A percentile compares a stretch with the other conserved stretches of the same genome.
These are phyloP conservation scores for Balansia obtecta DNA, from an alignment of 2,329 filamentous ascomycete species.

Conservation along the genomic window DNA sequence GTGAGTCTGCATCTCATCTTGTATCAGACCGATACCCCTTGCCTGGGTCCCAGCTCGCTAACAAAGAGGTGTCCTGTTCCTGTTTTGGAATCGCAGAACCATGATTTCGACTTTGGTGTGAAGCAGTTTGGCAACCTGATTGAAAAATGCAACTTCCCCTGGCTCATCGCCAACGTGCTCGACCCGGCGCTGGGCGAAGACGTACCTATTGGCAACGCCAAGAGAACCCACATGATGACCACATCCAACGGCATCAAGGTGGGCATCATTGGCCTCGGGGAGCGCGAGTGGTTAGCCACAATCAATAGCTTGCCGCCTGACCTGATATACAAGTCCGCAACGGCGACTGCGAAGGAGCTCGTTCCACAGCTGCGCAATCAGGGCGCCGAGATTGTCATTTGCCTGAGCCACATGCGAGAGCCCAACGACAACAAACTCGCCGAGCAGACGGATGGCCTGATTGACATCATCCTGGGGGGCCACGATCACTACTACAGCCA, in stretches of 20 bases:
- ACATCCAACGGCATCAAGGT: conserved; percentile 76
- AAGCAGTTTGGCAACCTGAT: conserved; percentile 64
- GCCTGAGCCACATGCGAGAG: conserved; percentile 75
- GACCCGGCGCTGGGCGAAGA: conserved; percentile 69
- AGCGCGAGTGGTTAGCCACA: conserved; percentile 80
- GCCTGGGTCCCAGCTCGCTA: not conserved
- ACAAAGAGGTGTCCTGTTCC: not conserved
- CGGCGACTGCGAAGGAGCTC: conserved; percentile 61
- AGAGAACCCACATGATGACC: conserved; percentile 64
- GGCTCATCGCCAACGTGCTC: conserved; percentile 79
- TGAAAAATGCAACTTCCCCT: conserved; percentile 69
- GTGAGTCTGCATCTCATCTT: conserved; percentile 33
- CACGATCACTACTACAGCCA: conserved; percentile 87
- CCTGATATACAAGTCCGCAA: conserved; percentile 70
- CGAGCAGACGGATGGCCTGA: conserved; percentile 54
- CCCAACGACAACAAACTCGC: conserved; percentile 85
- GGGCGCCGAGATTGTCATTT: conserved; percentile 73
- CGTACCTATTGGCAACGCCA: conserved; percentile 63
- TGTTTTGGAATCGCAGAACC: conserved; percentile 49
- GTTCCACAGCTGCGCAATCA: conserved; percentile 60
- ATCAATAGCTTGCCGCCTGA: conserved; percentile 78
- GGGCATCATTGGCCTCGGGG: conserved; percentile 73
- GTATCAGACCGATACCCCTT: not conserved
- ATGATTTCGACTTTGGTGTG: conserved; percentile 87
- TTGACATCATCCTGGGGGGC: conserved; percentile 79